These are phyloP conservation scores for Cryphonectria parasitica DNA, from an alignment of 2,329 filamentous ascomycete species.

Conservation along the genomic window DNA sequence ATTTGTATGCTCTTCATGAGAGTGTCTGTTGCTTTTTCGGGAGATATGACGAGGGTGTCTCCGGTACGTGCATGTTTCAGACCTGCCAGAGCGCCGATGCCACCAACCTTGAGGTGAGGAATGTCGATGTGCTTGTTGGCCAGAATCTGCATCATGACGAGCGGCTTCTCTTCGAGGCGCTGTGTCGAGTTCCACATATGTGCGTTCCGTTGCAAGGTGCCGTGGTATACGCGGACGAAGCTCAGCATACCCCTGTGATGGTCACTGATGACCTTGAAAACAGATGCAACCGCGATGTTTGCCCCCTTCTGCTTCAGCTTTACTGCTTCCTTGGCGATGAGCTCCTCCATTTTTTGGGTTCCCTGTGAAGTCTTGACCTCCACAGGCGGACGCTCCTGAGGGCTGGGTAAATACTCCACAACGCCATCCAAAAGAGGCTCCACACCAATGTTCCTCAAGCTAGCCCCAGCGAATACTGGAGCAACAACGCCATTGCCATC, in stretches of 20 bases:
- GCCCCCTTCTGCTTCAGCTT: slow-evolving; percentile 42
- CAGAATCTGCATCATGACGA: slow-evolving; percentile 85
- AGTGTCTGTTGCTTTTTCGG: slow-evolving; percentile 65
- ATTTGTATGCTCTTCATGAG: slow-evolving; percentile 78
- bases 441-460: slow-evolving; percentile 91
- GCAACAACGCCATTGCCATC: slow-evolving; percentile 72
- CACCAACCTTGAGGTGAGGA: slow-evolving; percentile 76
- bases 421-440: slow-evolving; percentile 90
- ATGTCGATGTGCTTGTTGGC: slow-evolving; percentile 87
- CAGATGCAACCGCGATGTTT: slow-evolving; percentile 59
- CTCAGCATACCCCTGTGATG: slow-evolving; percentile 83
- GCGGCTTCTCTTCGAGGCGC: slow-evolving; percentile 75
- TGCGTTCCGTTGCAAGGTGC: slow-evolving; percentile 73
- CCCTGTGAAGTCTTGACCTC: slow-evolving; percentile 70
- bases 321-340: slow-evolving; percentile 40
- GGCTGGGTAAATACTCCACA: slow-evolving; percentile 83
- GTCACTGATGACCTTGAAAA: slow-evolving; percentile 97
- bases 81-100: slow-evolving; percentile 92
- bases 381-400: slow-evolving; percentile 77
- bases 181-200: slow-evolving; percentile 87
- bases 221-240: slow-evolving; percentile 91
- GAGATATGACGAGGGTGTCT: slow-evolving; percentile 83
- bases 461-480: slow-evolving; percentile 88
- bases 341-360: slow-evolving; percentile 49
- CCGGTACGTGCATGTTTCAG: slow-evolving; percentile 91